A percentile compares a stretch with the other conserved stretches of the same genome.
These are phyloP conservation scores for Casuarina glauca DNA, from an alignment of 306 rosid genomes.

Conservation along the genomic window DNA sequence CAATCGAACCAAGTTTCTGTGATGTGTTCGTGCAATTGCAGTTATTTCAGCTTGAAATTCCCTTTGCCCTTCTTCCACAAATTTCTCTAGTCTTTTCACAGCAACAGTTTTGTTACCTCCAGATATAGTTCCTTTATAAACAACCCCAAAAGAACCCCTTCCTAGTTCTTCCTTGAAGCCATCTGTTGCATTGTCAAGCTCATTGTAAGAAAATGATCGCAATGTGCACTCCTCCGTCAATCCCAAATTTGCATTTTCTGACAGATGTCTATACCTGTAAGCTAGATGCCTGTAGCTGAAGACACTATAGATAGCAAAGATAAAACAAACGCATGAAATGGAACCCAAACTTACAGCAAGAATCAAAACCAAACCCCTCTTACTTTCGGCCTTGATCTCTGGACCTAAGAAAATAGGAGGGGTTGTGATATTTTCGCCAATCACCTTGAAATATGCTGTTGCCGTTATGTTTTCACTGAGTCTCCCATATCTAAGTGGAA, in stretches of 20 bases:
- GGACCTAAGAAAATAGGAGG: neutral
- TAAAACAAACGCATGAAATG: neutral
- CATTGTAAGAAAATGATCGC: constrained; percentile 20
- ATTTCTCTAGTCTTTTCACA: neutral
- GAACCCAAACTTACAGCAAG: constrained; percentile 7
- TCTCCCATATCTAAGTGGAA: neutral
- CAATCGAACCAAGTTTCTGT: neutral
- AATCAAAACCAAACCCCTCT: neutral
- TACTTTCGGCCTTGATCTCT: neutral
- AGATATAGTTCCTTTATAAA: neutral
- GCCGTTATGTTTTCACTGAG: neutral
- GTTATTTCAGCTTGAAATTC: neutral
- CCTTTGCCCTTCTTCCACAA: neutral
- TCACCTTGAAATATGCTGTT: neutral
- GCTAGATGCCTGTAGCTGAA: neutral
- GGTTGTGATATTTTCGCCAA: neutral
- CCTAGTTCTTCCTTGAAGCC: constrained; percentile 1
- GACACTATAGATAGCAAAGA: constrained; percentile 7
- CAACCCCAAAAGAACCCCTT: neutral
- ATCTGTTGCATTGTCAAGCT: neutral
- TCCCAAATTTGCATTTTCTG: constrained; percentile 11
- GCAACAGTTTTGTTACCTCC: neutral
- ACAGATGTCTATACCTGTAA: neutral
- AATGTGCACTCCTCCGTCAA: constrained; percentile 10
- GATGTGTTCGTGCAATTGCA: neutral